Evolutionary conservation across 331 rosid genomes (phyloP).

Genomic region (Quercus lobata): DNA sequence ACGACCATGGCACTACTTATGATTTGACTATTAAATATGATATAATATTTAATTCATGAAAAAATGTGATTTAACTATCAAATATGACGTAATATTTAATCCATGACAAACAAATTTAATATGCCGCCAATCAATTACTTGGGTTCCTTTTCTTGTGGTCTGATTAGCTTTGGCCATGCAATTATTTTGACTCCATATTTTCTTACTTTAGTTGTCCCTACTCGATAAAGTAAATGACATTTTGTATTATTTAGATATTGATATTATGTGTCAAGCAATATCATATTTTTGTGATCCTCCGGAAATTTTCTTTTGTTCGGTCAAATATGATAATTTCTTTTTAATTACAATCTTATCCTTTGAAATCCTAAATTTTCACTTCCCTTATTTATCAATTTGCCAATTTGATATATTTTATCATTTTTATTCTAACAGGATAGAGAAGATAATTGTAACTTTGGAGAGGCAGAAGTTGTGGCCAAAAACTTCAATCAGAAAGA

Average conservation of each 20-base stretch:
- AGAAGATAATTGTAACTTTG: slow-evolving; percentile 20
- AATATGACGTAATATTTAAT: neutral
- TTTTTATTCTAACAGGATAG: slow-evolving; percentile 15
- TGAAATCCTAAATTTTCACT: neutral
- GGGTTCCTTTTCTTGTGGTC: neutral
- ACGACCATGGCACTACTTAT: no score
- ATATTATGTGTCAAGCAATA: no score
- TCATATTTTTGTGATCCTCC: no score
- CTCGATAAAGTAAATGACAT: no score
- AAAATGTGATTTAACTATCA: neutral
- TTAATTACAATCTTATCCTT: no score
- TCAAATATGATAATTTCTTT: no score
- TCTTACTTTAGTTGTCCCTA: no score
- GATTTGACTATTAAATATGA: no score
- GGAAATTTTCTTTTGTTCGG: no score
- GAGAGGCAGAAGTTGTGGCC: slow-evolving; percentile 7
- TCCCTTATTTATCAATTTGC: neutral
- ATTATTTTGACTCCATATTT: no score
- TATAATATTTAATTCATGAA: neutral
- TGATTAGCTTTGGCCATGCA: no score
- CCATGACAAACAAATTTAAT: neutral
- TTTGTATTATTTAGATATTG: no score
- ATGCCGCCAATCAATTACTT: neutral
- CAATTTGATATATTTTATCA: neutral
- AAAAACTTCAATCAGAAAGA: slow-evolving; percentile 6